phyloP scores from a whole-genome alignment of 371 early-diverging fungal species.

The Rhizopus stolonifer region DNA sequence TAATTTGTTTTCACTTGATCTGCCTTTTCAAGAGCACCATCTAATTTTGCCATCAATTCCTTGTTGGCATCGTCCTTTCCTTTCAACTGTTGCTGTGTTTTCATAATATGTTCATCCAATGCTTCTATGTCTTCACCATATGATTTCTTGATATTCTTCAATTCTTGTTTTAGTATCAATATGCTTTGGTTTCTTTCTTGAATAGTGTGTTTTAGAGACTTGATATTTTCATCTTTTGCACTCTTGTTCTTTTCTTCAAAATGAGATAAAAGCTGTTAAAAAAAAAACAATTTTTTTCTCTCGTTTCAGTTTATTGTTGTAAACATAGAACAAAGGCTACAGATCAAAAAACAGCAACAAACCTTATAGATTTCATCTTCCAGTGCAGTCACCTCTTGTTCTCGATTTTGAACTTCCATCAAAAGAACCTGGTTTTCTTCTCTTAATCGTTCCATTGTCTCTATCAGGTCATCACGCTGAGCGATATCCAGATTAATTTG shows the following conservation, averaged over 20 bases:
- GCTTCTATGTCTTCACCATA: constrained; percentile 18
- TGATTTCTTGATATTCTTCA: not conserved
- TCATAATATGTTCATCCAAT: constrained; percentile 18
- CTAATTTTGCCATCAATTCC: constrained; percentile 15
- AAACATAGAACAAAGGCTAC: too few species aligned
- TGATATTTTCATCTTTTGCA: constrained; percentile 7
- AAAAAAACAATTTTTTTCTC: not conserved
- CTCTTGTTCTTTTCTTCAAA: constrained; percentile 13
- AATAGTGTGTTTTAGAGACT: not conserved
- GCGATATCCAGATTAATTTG: too few species aligned
- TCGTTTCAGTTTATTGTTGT: too few species aligned
- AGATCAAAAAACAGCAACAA: too few species aligned
- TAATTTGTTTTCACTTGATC: constrained; percentile 3
- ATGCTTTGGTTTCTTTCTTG: constrained; percentile 6
- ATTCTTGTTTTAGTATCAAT: not conserved
- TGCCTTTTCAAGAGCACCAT: not conserved
- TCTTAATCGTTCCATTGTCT: constrained; percentile 11
- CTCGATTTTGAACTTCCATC: constrained; percentile 30
- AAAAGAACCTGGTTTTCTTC: constrained; percentile 21
- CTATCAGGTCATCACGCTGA: not conserved
- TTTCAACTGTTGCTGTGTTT: constrained; percentile 4
- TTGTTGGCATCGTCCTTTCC: constrained; percentile 23
- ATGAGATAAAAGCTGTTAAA: not conserved
- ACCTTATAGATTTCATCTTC: constrained; percentile 41
- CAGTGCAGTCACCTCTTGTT: constrained; percentile 33